These are phyloP conservation scores for Russula virescens DNA, from an alignment of 768 basidiomycete species.

Conservation along the genomic window DNA sequence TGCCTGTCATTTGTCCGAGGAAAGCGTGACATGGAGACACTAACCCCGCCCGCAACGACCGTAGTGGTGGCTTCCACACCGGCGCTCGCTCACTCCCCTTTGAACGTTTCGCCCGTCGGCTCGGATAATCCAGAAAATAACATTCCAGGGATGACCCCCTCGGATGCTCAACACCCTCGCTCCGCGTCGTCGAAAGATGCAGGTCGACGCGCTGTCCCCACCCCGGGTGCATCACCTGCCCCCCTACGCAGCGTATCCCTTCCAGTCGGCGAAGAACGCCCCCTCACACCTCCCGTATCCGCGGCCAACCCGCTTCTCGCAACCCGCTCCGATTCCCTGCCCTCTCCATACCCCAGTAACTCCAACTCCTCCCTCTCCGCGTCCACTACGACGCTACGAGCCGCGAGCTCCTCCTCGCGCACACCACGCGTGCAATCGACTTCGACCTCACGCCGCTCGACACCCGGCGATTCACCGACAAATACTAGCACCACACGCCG, in stretches of 20 bases:
- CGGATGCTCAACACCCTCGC: neutral
- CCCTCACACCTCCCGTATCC: slow-evolving; percentile 18
- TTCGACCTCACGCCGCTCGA: slow-evolving; percentile 11
- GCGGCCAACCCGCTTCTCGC: neutral
- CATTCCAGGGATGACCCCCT: neutral
- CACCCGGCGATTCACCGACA: slow-evolving; percentile 12
- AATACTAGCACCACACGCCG: slow-evolving; percentile 9
- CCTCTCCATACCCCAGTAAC: slow-evolving; percentile 8
- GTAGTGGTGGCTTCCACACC: too few relatives aligned
- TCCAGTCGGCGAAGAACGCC: slow-evolving; percentile 8
- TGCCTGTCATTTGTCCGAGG: too few relatives aligned
- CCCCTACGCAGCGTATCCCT: slow-evolving; percentile 3
- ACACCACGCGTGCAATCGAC: neutral
- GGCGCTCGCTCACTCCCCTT: too few relatives aligned
- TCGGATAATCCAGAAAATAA: too few relatives aligned
- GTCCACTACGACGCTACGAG: slow-evolving; percentile 14
- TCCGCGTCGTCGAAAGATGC: neutral
- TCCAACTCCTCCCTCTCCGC: slow-evolving; percentile 8
- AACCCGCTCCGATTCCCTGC: slow-evolving; percentile 3
- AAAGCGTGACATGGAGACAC: too few relatives aligned
- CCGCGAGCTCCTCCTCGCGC: neutral
- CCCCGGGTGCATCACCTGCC: neutral
- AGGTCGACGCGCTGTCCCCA: neutral
- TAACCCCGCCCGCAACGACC: too few relatives aligned
- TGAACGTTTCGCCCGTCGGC: too few relatives aligned